Evolutionary conservation across 495 filamentous ascomycete species (phyloP), one percentile per base, ranked within the genome.

Genomic region (Elasticomyces elasticus): DNA sequence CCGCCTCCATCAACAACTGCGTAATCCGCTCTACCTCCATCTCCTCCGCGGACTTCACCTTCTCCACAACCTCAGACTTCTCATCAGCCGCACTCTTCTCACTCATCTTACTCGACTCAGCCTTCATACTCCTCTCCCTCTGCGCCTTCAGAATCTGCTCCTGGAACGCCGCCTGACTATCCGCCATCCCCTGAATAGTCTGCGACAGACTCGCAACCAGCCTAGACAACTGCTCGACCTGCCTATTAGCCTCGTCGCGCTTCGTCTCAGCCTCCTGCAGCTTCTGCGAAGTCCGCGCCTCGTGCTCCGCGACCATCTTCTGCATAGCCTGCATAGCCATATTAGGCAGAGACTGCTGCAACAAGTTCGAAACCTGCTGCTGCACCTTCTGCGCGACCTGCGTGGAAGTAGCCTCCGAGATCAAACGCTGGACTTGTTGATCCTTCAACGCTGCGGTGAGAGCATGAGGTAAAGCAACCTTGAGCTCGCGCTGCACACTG

Each of bases 201-300:
- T 85, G 79, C 13, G 83, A 77, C 51, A 96, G 73, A 40, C 78
- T 72, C 30, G 77, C 79, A 10, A 95, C 83, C 23, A 87, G 75
- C 5, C 75, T 71, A 15, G 83, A 84, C 56, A 98, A 78, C 59
- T 90, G 80, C 43, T 95, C 87, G 54, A 96, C 86, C 73, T 94
- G 94, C 28, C 72, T 73, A 26, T 74, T 75, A 59, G 95, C 89
- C 22, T 75, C 73, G 19, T 79, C 75, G 40, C 81, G 85, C 64
- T 83, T 80, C n/a, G 72, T 64, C 61, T 95, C 85, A 19, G 83
- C 74, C 22, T 79, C 73, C 49, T 77, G 75, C 45, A 87, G 71
- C 60, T 83, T 79, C 37, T 78, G 75, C 31, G 76, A 70, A 42
- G 83, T 73, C 45, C 82, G 74, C 25, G 76, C 75, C 57, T 95